A percentile compares a stretch with the other conserved stretches of the same genome.
phyloP scores from a whole-genome alignment of 306 rosid species.

The Clitoria ternatea region DNA sequence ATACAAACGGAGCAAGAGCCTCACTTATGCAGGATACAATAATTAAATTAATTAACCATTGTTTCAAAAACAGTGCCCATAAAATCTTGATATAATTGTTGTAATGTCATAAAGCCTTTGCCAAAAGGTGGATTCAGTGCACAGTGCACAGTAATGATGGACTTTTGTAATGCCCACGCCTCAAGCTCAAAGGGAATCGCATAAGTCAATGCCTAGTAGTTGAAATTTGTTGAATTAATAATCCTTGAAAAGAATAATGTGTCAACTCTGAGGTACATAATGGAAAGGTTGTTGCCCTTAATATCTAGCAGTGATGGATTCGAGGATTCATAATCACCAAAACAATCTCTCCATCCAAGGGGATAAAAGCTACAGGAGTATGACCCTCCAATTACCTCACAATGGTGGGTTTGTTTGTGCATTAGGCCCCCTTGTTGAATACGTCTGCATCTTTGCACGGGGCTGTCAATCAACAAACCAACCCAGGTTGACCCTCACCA shows the following conservation, averaged over 20 bases:
- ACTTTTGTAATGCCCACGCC: background rate
- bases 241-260: background rate
- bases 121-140: too few relatives aligned
- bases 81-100: too few relatives aligned
- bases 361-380: background rate
- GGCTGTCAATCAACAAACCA: background rate
- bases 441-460: background rate
- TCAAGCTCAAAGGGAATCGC: background rate
- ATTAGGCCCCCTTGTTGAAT: background rate
- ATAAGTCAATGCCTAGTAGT: background rate
- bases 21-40: background rate
- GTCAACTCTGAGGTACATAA: background rate
- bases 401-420: background rate
- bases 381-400: background rate
- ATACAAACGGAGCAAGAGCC: background rate
- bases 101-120: too few relatives aligned
- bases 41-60: background rate
- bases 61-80: background rate
- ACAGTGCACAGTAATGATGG: background rate
- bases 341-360: background rate
- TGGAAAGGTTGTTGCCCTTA: background rate
- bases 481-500: background rate
- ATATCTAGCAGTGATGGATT: background rate
- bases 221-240: background rate
- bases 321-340: background rate